Evolutionary conservation across 345 rosid species (phyloP).

Genomic region (Citrus sinensis): DVS_A1.0 CM039164.1:24728001-24728500

Average conservation of each 20-base stretch:
- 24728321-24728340: slow-evolving; percentile 69
- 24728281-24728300: slow-evolving; percentile 75
- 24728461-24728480: background rate
- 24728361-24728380: slow-evolving; percentile 6
- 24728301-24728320: slow-evolving; percentile 78
- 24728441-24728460: background rate
- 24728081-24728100: slow-evolving; percentile 86
- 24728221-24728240: slow-evolving; percentile 73
- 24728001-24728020: slow-evolving; percentile 75
- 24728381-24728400: background rate
- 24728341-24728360: slow-evolving; percentile 32
- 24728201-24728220: slow-evolving; percentile 78
- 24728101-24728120: slow-evolving; percentile 48
- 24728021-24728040: slow-evolving; percentile 82
- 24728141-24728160: background rate
- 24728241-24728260: slow-evolving; percentile 79
- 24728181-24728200: background rate
- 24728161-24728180: background rate
- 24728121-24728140: background rate
- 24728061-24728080: slow-evolving; percentile 68
- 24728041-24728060: slow-evolving; percentile 76
- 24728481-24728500: background rate
- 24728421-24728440: background rate
- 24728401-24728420: background rate
- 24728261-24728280: slow-evolving; percentile 73